A percentile compares a stretch with the other conserved stretches of the same genome.
Conservation (phyloP, 2,329 filamentous ascomycete species). For the Curvularia lunata region DNA sequence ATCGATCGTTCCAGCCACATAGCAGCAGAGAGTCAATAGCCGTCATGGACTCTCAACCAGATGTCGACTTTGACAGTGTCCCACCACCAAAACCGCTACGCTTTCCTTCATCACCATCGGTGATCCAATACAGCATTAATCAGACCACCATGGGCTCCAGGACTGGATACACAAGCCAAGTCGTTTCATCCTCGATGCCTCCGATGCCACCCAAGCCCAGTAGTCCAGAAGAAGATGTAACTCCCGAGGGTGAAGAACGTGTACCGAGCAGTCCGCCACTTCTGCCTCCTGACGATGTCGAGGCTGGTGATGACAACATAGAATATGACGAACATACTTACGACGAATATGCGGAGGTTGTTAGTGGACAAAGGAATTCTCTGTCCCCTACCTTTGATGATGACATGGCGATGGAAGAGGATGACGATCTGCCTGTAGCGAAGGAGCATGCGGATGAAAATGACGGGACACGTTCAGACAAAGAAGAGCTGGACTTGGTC, state of each 20-base stretch:
- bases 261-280: conserved; percentile 49
- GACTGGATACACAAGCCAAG: conserved; percentile 41
- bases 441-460: conserved; percentile 2
- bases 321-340: conserved; percentile 35
- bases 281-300: conserved; percentile 22
- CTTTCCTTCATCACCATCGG: conserved; percentile 48
- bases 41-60: conserved; percentile 56
- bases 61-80: conserved; percentile 35
- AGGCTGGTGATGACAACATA: conserved; percentile 33
- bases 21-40: conserved; percentile 49
- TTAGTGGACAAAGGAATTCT: conserved; percentile 12
- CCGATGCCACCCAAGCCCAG: conserved; percentile 38
- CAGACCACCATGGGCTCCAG: conserved; percentile 43
- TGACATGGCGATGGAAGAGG: conserved; percentile 29
- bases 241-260: conserved; percentile 33
- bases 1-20: conserved; percentile 21
- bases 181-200: conserved; percentile 41
- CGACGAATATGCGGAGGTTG: conserved; percentile 25
- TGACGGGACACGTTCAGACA: conserved; percentile 8
- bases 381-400: conserved; percentile 16
- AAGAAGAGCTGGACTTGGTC: conserved; percentile 15
- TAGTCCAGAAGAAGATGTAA: conserved; percentile 25
- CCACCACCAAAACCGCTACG: conserved; percentile 36
- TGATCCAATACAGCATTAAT: conserved; percentile 45
- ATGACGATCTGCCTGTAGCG: conserved; percentile 32